Conservation (phyloP, 169 alveolate genomes). For the Plasmodium fragile region DNA sequence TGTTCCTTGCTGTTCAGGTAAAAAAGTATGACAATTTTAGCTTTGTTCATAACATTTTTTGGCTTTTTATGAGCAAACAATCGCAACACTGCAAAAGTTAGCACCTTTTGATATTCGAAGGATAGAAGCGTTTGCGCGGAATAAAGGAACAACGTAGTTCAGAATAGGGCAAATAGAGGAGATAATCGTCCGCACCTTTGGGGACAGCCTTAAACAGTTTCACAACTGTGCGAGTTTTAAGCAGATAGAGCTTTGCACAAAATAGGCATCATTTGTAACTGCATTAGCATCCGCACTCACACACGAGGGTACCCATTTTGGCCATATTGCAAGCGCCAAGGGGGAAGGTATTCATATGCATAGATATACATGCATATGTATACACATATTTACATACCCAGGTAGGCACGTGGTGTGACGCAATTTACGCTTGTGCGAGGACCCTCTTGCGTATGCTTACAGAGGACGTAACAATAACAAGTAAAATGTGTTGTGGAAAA, state of each 20-base stretch:
- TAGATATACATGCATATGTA: not conserved
- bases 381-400: not conserved
- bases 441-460: not conserved
- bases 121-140: not conserved
- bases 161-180: not conserved
- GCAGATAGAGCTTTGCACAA: not conserved
- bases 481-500: constrained; percentile 28
- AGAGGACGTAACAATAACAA: not conserved
- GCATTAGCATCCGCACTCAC: not conserved
- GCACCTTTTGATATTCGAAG: not conserved
- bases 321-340: not conserved
- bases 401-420: not conserved
- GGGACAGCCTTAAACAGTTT: not conserved
- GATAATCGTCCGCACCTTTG: not conserved
- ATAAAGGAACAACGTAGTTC: not conserved
- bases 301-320: not conserved
- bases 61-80: not conserved
- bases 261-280: not conserved
- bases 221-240: not conserved
- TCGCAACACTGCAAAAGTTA: not conserved
- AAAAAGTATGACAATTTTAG: not conserved
- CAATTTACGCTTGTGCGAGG: not conserved
- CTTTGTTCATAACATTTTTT: not conserved
- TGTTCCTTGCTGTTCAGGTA: not conserved
- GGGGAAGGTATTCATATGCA: not conserved